These are phyloP conservation scores for Auricularia cornea DNA, from an alignment of 768 basidiomycete genomes.

Conservation along the genomic window DNA sequence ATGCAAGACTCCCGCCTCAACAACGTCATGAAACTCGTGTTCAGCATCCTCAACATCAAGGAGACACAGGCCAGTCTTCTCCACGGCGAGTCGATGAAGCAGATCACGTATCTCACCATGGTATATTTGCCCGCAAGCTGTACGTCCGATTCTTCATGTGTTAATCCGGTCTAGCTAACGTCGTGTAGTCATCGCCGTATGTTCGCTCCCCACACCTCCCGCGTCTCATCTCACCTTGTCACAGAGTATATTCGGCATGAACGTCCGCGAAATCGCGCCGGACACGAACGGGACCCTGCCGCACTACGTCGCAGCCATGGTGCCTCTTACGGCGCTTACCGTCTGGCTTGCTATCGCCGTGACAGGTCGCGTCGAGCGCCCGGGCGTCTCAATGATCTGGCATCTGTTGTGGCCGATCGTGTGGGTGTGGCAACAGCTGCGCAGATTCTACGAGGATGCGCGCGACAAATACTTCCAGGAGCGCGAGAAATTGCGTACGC, in stretches of 20 bases:
- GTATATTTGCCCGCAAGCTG: not conserved
- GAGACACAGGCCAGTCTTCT: slow-evolving; percentile 20
- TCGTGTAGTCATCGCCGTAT: not conserved
- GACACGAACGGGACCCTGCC: slow-evolving; percentile 2
- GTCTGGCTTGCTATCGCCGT: slow-evolving; percentile 6
- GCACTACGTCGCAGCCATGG: slow-evolving; percentile 4
- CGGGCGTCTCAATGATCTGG: not conserved
- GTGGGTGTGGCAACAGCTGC: not conserved
- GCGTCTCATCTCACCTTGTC: not conserved
- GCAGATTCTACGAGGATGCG: not conserved
- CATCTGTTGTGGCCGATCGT: not conserved
- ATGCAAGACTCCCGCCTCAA: slow-evolving; percentile 24
- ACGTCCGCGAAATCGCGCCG: slow-evolving; percentile 1
- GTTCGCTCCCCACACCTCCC: not conserved
- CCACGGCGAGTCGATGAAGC: not conserved
- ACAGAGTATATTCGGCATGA: slow-evolving; percentile 8
- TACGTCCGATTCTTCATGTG: not conserved
- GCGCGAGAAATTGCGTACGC: not conserved
- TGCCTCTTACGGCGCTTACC: slow-evolving; percentile 2
- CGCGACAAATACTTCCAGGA: not conserved
- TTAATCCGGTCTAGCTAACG: not conserved
- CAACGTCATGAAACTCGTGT: slow-evolving; percentile 32
- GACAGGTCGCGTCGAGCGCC: not conserved
- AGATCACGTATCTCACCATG: not conserved
- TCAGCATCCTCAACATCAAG: slow-evolving; percentile 49